phyloP scores from a whole-genome alignment of 148 eudicot genomes.

The Vaccinium macrocarpon region DNA sequence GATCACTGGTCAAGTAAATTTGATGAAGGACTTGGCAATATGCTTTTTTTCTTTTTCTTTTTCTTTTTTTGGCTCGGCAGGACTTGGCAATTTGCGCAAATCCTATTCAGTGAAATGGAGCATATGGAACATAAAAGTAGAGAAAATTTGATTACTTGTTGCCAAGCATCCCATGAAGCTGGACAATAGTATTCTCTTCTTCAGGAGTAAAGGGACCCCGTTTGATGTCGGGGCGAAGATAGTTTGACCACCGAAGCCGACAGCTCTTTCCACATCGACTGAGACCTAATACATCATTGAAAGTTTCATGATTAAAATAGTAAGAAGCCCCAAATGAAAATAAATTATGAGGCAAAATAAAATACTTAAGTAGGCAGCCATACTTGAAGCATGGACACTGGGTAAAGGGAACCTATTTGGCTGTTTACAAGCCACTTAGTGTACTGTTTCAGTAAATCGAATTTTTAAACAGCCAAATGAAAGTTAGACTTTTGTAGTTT shows the following conservation, averaged over 20 bases:
- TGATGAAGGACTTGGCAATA: background rate
- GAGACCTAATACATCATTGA: constrained; percentile 43
- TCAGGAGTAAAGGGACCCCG: constrained; percentile 72
- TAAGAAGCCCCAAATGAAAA: background rate
- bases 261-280: constrained; percentile 86
- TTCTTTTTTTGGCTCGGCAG: background rate
- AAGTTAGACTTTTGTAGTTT: no score
- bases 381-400: background rate
- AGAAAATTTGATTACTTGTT: constrained; percentile 53
- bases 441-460: background rate
- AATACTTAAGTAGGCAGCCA: background rate
- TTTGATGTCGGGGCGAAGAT: constrained; percentile 74
- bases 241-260: constrained; percentile 81
- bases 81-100: background rate
- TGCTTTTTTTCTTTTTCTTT: background rate
- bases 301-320: background rate
- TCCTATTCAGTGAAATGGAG: background rate
- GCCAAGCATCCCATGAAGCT: constrained; percentile 63
- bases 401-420: background rate
- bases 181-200: constrained; percentile 67
- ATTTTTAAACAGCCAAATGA: background rate
- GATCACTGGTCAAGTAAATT: background rate
- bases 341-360: background rate
- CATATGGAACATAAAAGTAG: background rate
- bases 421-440: no score